Base-by-base conservation (phyloP, 129 eudicot genomes). In the Saposhnikovia divaricata region DNA sequence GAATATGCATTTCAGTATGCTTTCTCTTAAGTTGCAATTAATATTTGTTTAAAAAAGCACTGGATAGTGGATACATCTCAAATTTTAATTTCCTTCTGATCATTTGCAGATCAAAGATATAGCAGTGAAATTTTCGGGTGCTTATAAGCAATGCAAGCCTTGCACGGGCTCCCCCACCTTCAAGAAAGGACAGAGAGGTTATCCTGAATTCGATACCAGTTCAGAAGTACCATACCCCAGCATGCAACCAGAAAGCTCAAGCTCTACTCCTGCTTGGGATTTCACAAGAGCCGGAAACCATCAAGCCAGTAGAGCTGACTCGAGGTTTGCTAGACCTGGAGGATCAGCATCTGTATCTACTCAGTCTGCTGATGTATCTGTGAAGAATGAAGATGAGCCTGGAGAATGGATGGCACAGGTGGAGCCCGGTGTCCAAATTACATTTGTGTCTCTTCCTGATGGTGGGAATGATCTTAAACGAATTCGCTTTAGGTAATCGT, bases 201-300 rank as follows among this genome's bases (percentile, higher is more conserved):
- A 87, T 75, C 89, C 93, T 6, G 97, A 89, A 46, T 93, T 90
- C 46, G 96, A 93, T 75, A 80, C 87, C 15, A 78, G 87, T 48
- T 84, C 96, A 51, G 93, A 86, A 76, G 86, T 85, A 18, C 88
- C 78, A 71, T 89, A 86, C 86, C 90, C 93, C 28, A 84, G 84
- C 61, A 38, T 44, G 80, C 93, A 87, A 86, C 59, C 84, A 14
- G 87, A 79, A 44, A 85, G 89, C 76, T 74, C 87, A 34, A 85
- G 87, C 68, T 88, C 91, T 15, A 81, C 83, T 37, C 86, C 91
- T 43, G 88, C 81, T 21, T 90, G 98, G 97, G 96, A 92, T 78
- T 92, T 87, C 80, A 81, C 86, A 37, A 83, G 80, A 75, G 79
- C 78, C 37, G 83, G 83, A 37, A 87, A 82, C 77, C 82, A 78